These are phyloP conservation scores for Candida sp. DNA, from an alignment of 1,139 yeast genomes.

Conservation along the genomic window DNA sequence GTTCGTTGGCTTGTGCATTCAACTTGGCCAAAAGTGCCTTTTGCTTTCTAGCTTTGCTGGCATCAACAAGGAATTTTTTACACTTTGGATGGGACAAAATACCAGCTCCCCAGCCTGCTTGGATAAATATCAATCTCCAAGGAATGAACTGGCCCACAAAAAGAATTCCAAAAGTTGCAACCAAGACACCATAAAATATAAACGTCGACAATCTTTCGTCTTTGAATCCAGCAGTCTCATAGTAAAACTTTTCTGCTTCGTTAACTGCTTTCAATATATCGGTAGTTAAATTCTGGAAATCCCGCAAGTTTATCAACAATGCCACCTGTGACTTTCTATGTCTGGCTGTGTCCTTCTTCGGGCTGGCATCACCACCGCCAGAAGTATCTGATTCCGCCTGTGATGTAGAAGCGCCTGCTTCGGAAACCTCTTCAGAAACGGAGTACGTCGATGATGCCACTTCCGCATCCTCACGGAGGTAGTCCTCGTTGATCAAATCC, in stretches of 20 bases:
- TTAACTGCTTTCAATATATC: constrained; percentile 57
- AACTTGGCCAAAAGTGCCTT: constrained; percentile 4
- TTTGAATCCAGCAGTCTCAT: constrained; percentile 71
- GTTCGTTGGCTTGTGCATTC: constrained; percentile 3
- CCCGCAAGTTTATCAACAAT: constrained; percentile 58
- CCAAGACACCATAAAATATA: constrained; percentile 45
- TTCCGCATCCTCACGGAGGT: constrained; percentile 13
- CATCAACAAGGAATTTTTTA: constrained; percentile 33
- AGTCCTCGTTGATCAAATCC: constrained; percentile 33
- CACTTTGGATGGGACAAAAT: constrained; percentile 62
- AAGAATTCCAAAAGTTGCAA: constrained; percentile 39
- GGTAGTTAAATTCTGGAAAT: constrained; percentile 65
- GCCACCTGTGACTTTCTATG: constrained; percentile 43
- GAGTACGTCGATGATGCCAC: constrained; percentile 12
- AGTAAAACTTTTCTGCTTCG: constrained; percentile 56
- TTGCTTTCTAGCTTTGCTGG: constrained; percentile 16
- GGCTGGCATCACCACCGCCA: background rate
- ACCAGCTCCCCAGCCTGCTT: constrained; percentile 56
- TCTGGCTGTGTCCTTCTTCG: constrained; percentile 23
- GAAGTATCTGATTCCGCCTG: constrained; percentile 4
- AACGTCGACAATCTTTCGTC: constrained; percentile 72
- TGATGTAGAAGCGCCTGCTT: constrained; percentile 9
- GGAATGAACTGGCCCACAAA: constrained; percentile 69
- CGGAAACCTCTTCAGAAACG: constrained; percentile 14
- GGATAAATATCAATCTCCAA: constrained; percentile 62